A percentile compares a stretch with the other conserved stretches of the same genome.
These are phyloP conservation scores for Neurospora sp. DNA, from an alignment of 495 filamentous ascomycete genomes.

Conservation along the genomic window DNA sequence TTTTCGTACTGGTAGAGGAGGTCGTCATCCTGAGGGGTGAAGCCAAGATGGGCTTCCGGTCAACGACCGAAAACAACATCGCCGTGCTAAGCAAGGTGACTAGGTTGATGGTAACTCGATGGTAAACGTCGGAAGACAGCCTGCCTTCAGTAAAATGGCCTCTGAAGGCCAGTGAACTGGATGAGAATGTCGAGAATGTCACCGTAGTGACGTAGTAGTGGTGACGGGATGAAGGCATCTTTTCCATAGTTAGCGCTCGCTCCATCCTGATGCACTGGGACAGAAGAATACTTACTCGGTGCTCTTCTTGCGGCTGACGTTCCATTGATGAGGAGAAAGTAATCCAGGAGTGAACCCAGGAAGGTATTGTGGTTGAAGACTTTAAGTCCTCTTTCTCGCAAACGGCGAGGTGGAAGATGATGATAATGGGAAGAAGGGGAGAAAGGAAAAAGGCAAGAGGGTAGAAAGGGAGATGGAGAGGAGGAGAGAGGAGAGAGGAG, in stretches of 20 bases:
- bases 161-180: too few relatives aligned
- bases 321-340: background rate
- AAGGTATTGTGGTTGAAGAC: background rate
- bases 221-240: background rate
- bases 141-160: too few relatives aligned
- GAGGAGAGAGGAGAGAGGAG: too few relatives aligned
- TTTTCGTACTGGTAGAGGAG: conserved; percentile 91
- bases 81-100: conserved; percentile 29
- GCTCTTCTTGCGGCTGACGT: background rate
- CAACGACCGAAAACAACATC: conserved; percentile 97
- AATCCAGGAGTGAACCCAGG: background rate
- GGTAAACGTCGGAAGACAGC: too few relatives aligned
- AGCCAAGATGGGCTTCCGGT: conserved; percentile 90
- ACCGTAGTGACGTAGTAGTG: background rate
- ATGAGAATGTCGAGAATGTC: too few relatives aligned
- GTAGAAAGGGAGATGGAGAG: background rate
- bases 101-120: too few relatives aligned
- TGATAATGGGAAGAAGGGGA: background rate
- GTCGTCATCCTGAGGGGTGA: conserved; percentile 93
- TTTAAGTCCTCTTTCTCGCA: background rate
- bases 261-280: background rate
- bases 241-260: background rate
- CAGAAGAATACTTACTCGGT: background rate
- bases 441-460: background rate
- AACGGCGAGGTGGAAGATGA: background rate